Conservation (phyloP, 2,329 filamentous ascomycete species). For the Fusarium penzigii region DNA sequence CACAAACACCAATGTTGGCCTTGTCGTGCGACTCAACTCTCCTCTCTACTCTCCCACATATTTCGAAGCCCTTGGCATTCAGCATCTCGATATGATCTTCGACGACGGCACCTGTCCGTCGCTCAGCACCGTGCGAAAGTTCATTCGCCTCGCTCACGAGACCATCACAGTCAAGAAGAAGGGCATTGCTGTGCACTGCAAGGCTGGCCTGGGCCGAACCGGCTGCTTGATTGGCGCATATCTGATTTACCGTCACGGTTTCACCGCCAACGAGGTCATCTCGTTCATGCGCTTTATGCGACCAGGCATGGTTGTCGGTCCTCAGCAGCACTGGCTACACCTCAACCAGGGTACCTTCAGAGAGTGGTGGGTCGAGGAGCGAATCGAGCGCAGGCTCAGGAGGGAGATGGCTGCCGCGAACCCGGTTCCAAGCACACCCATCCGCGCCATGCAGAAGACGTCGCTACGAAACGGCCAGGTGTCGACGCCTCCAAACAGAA, state of each 20-base stretch:
- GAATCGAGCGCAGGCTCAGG: conserved; percentile 68
- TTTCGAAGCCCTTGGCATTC: conserved; percentile 92
- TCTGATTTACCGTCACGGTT: conserved; percentile 94
- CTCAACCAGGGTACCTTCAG: conserved; percentile 95
- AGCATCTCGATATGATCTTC: conserved; percentile 99
- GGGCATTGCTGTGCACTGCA: conserved; percentile 97
- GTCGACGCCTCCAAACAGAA: conserved; percentile 82
- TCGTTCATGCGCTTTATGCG: conserved; percentile 99
- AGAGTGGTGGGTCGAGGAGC: conserved; percentile 97
- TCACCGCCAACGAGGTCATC: conserved; percentile 96
- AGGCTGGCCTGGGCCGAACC: conserved; percentile 91
- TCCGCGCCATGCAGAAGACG: conserved; percentile 61
- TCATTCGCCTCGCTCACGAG: conserved; percentile 91
- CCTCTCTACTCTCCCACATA: conserved; percentile 96
- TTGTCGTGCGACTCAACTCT: conserved; percentile 94
- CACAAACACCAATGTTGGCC: conserved; percentile 79
- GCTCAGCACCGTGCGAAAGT: conserved; percentile 85
- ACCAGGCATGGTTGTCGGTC: conserved; percentile 97
- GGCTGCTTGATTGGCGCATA: conserved; percentile 97
- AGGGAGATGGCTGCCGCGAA: conserved; percentile 58
- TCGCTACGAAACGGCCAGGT: conserved; percentile 65
- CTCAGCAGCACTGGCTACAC: conserved; percentile 98
- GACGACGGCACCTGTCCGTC: conserved; percentile 96
- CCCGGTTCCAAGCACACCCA: conserved; percentile 58
- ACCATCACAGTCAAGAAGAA: conserved; percentile 90